phyloP scores from a whole-genome alignment of 495 filamentous ascomycete species.

The Penicillium lagena region DNA sequence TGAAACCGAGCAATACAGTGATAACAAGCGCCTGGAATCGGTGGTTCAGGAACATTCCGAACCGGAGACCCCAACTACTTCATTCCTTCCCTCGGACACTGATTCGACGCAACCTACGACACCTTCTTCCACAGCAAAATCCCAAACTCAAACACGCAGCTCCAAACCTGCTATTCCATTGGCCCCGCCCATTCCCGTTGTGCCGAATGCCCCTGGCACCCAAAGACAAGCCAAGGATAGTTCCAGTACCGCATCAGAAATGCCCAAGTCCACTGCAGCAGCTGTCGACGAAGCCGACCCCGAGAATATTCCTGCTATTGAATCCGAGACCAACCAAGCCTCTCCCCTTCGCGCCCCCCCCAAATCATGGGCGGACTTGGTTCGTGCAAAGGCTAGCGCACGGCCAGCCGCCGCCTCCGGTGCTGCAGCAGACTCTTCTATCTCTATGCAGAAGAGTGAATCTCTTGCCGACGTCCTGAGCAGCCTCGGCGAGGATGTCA shows the following conservation, averaged over 20 bases:
- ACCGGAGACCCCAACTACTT: slow-evolving; percentile 62
- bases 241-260: slow-evolving; percentile 30
- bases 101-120: slow-evolving; percentile 66
- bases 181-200: slow-evolving; percentile 60
- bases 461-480: slow-evolving; percentile 68
- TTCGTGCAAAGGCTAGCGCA: slow-evolving; percentile 45
- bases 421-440: slow-evolving; percentile 25
- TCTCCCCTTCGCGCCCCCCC: slow-evolving; percentile 41
- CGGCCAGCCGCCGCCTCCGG: slow-evolving; percentile 13
- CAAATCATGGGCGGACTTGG: slow-evolving; percentile 75
- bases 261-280: slow-evolving; percentile 21
- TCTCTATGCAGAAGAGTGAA: slow-evolving; percentile 45
- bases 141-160: slow-evolving; percentile 35
- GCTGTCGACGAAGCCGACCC: slow-evolving; percentile 12
- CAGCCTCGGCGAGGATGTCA: slow-evolving; percentile 54
- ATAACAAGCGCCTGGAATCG: slow-evolving; percentile 13
- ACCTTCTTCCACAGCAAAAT: slow-evolving; percentile 47
- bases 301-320: slow-evolving; percentile 13
- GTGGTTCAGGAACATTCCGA: slow-evolving; percentile 39
- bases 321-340: slow-evolving; percentile 27
- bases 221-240: slow-evolving; percentile 38
- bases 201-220: slow-evolving; percentile 49
- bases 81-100: slow-evolving; percentile 58
- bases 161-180: slow-evolving; percentile 50
- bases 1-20: slow-evolving; percentile 13